Evolutionary conservation across 1,284 basidiomycete genomes (phyloP), one percentile per base, ranked within the genome.

Genomic region (Athelia psychrophila): DNA sequence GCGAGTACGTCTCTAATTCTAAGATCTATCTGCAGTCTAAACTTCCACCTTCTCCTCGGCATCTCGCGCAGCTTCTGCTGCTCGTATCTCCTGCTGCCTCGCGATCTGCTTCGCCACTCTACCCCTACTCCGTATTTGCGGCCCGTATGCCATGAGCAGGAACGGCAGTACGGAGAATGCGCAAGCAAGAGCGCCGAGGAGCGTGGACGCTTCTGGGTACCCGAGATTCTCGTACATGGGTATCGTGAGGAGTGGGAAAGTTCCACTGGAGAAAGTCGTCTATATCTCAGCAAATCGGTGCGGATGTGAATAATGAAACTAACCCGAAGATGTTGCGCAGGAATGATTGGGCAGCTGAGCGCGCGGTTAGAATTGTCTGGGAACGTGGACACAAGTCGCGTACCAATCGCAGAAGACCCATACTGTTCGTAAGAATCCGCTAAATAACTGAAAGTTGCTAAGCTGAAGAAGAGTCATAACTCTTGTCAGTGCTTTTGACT

Each of bases 341-440:
- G 42, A 44, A 44, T 12, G 42, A 44, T 44, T 44, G 42, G 12
- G 42, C 42, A 10, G 42, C 42, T 44, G 20, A 44, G 12, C n/a
- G n/a, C n/a, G n/a, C n/a, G 42, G 42, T 10, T 10, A 44, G 20
- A 12, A 20, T 44, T 44, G 22, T 22, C 10, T 13, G 15, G 42
- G 15, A 12, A 44, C 12, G 22, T 13, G 20, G 13, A 44, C 12
- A 44, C 22, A 13, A 20, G 42, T 10, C 12, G 22, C 15, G 10
- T 44, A 44, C 42, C 42, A 16, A 44, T 44, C 13, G 42, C 42
- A 44, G 42, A 44, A 22, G 42, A 44, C 12, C 42, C 42, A 22
- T 44, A 44, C 42, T 44, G 42, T 20, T 44, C 42, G 42, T 44
- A 44, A 12, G 42, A 44, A 22, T 44, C 42, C 10, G 42, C 20